These are phyloP conservation scores for Chlorella sp. DNA, from an alignment of 139 green algal species.

Conservation along the genomic window DNA sequence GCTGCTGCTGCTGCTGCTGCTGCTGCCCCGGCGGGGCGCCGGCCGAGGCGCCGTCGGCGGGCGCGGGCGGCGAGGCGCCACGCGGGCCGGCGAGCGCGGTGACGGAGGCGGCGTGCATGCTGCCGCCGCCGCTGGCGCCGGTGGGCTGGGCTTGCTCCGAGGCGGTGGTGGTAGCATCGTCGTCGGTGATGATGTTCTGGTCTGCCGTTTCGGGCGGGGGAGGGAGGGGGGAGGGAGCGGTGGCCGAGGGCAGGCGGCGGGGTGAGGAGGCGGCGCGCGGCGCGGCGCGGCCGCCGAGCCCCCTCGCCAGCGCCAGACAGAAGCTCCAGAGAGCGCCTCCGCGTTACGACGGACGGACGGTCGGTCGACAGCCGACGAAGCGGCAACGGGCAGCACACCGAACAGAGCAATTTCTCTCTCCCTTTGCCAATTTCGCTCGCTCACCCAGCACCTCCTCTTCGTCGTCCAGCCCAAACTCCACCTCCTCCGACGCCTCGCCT, in stretches of 20 bases:
- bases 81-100: conserved; percentile 3
- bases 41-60: neutral
- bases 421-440: neutral
- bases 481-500: conserved; percentile 32
- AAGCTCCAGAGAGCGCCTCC: neutral
- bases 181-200: conserved; percentile 16
- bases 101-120: conserved; percentile 11
- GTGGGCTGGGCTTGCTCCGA: neutral
- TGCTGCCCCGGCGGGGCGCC: neutral
- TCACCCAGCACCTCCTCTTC: conserved; percentile 44
- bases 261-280: neutral
- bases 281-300: neutral
- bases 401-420: neutral
- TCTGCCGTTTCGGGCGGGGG: neutral
- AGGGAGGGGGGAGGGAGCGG: neutral
- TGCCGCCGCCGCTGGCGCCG: neutral
- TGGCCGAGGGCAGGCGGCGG: neutral
- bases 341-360: neutral
- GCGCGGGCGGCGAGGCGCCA: neutral
- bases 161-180: no score
- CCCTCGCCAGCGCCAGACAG: neutral
- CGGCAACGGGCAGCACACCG: neutral
- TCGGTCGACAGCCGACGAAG: neutral
- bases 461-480: conserved; percentile 34
- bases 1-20: neutral